phyloP scores from a whole-genome alignment of 2,329 filamentous ascomycete genomes.

The Apiospora arundinis region DNA sequence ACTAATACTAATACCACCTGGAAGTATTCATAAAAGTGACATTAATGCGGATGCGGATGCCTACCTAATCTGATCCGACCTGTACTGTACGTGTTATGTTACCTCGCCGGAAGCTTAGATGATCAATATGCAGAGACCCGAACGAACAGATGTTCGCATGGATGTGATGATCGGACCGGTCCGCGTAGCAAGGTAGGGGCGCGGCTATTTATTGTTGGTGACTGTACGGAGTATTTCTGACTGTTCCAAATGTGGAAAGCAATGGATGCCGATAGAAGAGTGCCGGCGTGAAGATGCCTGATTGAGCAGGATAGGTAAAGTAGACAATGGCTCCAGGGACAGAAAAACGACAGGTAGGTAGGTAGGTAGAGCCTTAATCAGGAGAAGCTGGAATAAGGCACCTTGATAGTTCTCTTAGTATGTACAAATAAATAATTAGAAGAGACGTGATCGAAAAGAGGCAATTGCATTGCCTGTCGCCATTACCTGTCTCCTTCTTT shows the following conservation, averaged over 20 bases:
- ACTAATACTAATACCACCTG: too few relatives aligned
- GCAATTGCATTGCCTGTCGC: neutral
- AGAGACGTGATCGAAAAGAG: neutral
- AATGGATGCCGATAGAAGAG: conserved; percentile 26
- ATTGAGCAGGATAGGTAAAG: neutral
- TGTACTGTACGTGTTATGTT: too few relatives aligned
- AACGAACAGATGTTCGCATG: too few relatives aligned
- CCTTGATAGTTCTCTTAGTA: too few relatives aligned
- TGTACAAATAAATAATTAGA: neutral
- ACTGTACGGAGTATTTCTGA: neutral
- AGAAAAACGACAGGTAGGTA: too few relatives aligned
- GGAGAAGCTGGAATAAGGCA: too few relatives aligned
- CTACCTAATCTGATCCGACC: neutral
- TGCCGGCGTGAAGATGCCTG: neutral
- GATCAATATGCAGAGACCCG: too few relatives aligned
- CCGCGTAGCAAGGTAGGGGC: too few relatives aligned
- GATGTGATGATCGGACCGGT: too few relatives aligned
- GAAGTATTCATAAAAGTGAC: too few relatives aligned
- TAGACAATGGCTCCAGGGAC: neutral
- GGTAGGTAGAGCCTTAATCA: too few relatives aligned
- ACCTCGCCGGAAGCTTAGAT: neutral
- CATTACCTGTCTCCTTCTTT: neutral
- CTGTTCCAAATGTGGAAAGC: conserved; percentile 16
- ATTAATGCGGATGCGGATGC: neutral
- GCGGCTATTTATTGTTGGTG: neutral